Base-by-base conservation (phyloP, 2,329 filamentous ascomycete species). In the Ascochyta koolunga region DNA sequence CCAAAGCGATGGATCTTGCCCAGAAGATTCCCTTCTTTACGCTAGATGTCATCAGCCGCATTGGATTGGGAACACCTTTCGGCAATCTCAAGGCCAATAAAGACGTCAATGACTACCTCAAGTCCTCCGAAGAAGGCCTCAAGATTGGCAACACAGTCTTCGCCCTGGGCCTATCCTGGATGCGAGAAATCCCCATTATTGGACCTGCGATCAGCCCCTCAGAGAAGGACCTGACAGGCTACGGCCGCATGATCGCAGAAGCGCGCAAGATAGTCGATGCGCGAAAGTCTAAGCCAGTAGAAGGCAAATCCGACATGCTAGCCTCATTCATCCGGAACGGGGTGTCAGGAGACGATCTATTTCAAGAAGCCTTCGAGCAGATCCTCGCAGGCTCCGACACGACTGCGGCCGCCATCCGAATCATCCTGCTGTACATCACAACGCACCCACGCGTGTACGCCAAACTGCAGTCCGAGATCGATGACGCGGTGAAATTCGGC, bases 311-410 rank as follows among this genome's bases (percentile, higher is more conserved):
- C 5, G 83, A 85, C 58, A 85, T 85, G 82, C 74, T 85, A 5
- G 78, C 76, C 3, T 79, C 80, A 0, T 83, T 84, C 60, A 76
- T 83, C 48, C 72, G 73, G 10, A 77, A 79, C 54, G 77, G 76
- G 61, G 64, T 82, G 1, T 68, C 71, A 5, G 67, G 41, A 61
- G 77, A 68, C 56, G 72, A 74, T 69, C 53, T 80, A 71, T 66
- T 77, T 69, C 56, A 71, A 43, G 79, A 81, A 56, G 76, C 73
- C 0, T 66, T 66, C 22, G 65, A 78, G 11, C 77, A 80, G 52
- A 79, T 81, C 35, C 73, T 83, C 5, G 83, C 83, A 4, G 84
- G 84, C 4, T 82, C 82, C 0, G 84, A 86, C 55, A 85, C 82
- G 0, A 84, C 83, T 0, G 82, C 84, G 0, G 83, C 81, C 0